These are phyloP conservation scores for Fusarium devonianum DNA, from an alignment of 2,329 filamentous ascomycete species.

Conservation along the genomic window DNA sequence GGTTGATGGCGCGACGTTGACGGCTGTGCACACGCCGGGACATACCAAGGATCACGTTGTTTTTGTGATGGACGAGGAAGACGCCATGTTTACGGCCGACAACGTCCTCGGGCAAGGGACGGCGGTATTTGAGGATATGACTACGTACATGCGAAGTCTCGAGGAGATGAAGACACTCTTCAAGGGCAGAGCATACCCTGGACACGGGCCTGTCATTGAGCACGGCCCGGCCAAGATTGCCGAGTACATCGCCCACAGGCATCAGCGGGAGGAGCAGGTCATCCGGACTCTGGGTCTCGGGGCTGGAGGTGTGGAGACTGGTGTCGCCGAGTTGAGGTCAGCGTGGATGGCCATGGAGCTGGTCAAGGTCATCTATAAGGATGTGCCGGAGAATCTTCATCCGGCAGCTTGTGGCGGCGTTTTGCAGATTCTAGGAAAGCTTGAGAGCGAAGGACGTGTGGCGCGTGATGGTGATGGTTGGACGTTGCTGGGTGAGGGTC, in stretches of 20 bases:
- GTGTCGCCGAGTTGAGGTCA: slow-evolving; percentile 36
- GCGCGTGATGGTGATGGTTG: slow-evolving; percentile 45
- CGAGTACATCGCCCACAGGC: slow-evolving; percentile 85
- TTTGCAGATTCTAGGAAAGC: slow-evolving; percentile 79
- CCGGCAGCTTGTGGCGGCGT: slow-evolving; percentile 78
- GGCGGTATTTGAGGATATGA: slow-evolving; percentile 81
- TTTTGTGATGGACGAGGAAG: slow-evolving; percentile 78
- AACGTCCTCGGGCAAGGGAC: slow-evolving; percentile 89
- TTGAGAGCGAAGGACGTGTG: slow-evolving; percentile 76
- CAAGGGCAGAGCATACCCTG: slow-evolving; percentile 78
- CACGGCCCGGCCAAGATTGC: slow-evolving; percentile 74
- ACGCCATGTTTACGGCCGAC: slow-evolving; percentile 87
- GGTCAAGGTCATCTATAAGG: slow-evolving; percentile 85
- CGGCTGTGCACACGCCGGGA: slow-evolving; percentile 67
- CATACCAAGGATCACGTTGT: slow-evolving; percentile 86
- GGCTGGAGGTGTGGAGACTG: slow-evolving; percentile 45
- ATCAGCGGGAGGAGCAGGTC: slow-evolving; percentile 81
- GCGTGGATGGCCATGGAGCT: slow-evolving; percentile 78
- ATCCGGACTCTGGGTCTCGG: slow-evolving; percentile 62
- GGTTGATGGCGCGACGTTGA: slow-evolving; percentile 70
- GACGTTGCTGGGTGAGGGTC: slow-evolving; percentile 36
- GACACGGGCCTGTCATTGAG: slow-evolving; percentile 81
- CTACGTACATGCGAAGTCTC: slow-evolving; percentile 72
- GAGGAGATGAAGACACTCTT: slow-evolving; percentile 72
- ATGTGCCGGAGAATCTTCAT: slow-evolving; percentile 79